phyloP scores from a whole-genome alignment of 164 flowering plant species.

The Berberis thunbergii region DNA sequence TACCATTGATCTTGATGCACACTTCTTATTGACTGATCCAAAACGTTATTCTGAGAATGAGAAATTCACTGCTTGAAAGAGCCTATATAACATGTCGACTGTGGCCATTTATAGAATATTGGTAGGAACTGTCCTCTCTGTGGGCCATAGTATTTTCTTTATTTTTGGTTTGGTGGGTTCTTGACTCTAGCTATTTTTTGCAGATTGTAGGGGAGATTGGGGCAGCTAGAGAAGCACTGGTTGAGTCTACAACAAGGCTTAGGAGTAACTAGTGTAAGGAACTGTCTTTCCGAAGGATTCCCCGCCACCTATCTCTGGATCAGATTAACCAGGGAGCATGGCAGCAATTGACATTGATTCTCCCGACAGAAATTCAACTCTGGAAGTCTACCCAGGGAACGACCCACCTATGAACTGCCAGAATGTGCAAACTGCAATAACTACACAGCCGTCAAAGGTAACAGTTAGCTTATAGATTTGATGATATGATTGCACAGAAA shows the following conservation, averaged over 20 bases:
- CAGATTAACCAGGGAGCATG: conserved; percentile 27
- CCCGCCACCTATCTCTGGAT: conserved; percentile 23
- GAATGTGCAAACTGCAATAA: conserved; percentile 25
- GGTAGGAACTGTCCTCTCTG: no score
- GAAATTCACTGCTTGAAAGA: no score
- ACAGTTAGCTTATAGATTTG: background rate
- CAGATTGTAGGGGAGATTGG: conserved; percentile 93
- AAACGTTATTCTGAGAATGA: no score
- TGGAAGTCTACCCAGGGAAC: no score
- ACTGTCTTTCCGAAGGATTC: conserved; percentile 37
- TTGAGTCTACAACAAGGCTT: conserved; percentile 75
- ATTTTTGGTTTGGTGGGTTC: background rate
- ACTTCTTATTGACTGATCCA: no score
- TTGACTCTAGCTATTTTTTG: background rate
- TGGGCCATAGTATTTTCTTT: no score
- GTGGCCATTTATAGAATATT: no score
- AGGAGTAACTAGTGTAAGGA: conserved; percentile 58
- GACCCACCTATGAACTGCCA: conserved; percentile 20
- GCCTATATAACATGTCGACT: no score
- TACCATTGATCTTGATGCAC: no score
- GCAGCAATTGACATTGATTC: conserved; percentile 31
- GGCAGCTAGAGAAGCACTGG: conserved; percentile 83
- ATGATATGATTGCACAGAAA: no score
- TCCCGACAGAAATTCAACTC: conserved; percentile 23
- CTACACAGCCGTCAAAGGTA: conserved; percentile 44